phyloP scores from a whole-genome alignment of 2,329 filamentous ascomycete species.

The Emericellopsis atlantica region DNA sequence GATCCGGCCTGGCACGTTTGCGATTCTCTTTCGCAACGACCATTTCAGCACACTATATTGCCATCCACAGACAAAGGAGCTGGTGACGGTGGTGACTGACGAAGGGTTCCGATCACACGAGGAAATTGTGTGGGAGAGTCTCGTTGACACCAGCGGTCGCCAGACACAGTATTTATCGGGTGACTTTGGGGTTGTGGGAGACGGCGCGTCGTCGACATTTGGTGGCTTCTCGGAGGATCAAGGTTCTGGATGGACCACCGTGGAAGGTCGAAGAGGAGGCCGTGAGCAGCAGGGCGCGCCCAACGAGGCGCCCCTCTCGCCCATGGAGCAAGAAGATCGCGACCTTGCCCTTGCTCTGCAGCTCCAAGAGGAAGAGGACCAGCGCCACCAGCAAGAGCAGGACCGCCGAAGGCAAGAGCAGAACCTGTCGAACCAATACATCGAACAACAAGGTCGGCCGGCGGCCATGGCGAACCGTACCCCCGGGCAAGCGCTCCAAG shows the following conservation, averaged over 20 bases:
- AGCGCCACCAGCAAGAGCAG: conserved; percentile 54
- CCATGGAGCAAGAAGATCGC: conserved; percentile 61
- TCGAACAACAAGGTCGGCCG: conserved; percentile 47
- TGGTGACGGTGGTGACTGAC: conserved; percentile 83
- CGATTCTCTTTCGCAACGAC: conserved; percentile 92
- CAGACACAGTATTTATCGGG: conserved; percentile 77
- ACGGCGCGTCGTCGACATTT: conserved; percentile 8
- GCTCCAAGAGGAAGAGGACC: conserved; percentile 88
- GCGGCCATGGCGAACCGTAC: conserved; percentile 4
- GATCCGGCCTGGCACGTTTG: conserved; percentile 65
- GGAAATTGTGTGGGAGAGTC: conserved; percentile 91
- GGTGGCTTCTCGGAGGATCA: conserved; percentile 5
- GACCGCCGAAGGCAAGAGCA: conserved; percentile 54
- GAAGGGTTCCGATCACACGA: conserved; percentile 79
- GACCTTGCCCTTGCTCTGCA: conserved; percentile 83
- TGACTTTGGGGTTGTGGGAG: conserved; percentile 78
- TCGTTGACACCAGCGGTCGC: conserved; percentile 79
- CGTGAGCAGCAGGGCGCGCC: conserved; percentile 5
- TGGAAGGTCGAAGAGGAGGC: conserved; percentile 23
- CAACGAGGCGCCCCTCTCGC: not conserved
- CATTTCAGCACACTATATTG: conserved; percentile 93
- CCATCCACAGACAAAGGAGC: conserved; percentile 61
- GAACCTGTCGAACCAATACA: conserved; percentile 55
- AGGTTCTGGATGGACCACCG: conserved; percentile 40
- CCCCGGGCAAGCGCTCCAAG: not conserved